Evolutionary conservation across 129 eudicot genomes (phyloP).

Genomic region (Deinandra increscens): DNA sequence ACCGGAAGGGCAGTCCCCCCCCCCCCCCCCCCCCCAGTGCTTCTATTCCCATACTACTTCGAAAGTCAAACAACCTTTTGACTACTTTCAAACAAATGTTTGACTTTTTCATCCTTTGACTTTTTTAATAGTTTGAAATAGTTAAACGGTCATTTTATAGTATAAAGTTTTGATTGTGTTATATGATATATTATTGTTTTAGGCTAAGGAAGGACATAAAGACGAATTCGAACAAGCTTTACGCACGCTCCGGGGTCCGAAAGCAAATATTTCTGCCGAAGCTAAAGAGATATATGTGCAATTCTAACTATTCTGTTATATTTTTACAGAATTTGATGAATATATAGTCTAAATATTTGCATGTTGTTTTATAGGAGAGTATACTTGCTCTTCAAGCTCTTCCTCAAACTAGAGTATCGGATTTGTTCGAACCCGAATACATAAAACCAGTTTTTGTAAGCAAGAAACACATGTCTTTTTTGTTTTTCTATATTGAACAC

Average conservation of each 20-base stretch:
- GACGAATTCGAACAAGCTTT: slow-evolving; percentile 56
- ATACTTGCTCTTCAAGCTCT: slow-evolving; percentile 44
- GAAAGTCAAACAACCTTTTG: too few species aligned
- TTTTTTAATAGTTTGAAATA: too few species aligned
- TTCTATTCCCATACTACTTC: too few species aligned
- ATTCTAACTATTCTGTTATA: background rate
- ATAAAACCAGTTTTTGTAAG: slow-evolving; percentile 69
- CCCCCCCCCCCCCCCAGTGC: too few species aligned
- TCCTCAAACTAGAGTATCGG: slow-evolving; percentile 55
- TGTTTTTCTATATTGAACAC: too few species aligned
- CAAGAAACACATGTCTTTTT: too few species aligned
- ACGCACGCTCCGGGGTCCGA: slow-evolving; percentile 62
- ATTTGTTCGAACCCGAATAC: slow-evolving; percentile 54
- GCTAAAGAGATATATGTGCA: slow-evolving; percentile 61
- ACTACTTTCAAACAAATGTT: too few species aligned
- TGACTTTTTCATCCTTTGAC: too few species aligned
- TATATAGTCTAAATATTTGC: background rate
- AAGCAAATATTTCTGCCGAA: slow-evolving; percentile 65
- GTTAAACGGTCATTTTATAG: background rate
- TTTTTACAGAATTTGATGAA: background rate
- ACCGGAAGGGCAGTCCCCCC: too few species aligned
- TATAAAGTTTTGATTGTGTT: background rate
- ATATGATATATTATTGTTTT: background rate
- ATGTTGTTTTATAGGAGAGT: slow-evolving; percentile 40
- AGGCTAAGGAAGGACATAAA: slow-evolving; percentile 68